Conservation (phyloP, 768 basidiomycete species). For the Leccinum aurantiacum region DNA sequence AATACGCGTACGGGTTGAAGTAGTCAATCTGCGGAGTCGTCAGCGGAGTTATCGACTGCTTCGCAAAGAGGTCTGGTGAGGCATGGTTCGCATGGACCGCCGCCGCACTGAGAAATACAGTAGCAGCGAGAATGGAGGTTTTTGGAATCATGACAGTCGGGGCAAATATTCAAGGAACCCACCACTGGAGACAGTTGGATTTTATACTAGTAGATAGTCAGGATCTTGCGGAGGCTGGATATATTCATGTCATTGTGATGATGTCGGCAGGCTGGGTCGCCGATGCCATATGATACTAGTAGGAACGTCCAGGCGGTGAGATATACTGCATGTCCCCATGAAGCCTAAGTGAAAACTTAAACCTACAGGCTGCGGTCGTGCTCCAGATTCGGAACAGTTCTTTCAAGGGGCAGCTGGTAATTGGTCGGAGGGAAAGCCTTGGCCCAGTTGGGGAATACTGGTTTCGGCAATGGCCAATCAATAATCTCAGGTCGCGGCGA, state of each 20-base stretch:
- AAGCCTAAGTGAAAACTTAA: neutral
- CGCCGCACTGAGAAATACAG: conserved; percentile 15
- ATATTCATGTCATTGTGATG: neutral
- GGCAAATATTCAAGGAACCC: conserved; percentile 3
- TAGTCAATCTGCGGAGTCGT: conserved; percentile 39
- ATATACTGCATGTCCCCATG: neutral
- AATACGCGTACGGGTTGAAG: conserved; percentile 43
- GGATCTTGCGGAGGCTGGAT: no score
- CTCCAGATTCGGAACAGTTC: no score
- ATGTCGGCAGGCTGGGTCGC: neutral
- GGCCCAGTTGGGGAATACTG: no score
- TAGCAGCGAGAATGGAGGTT: conserved; percentile 15
- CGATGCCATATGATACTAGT: no score
- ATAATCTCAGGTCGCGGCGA: no score
- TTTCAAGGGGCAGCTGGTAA: no score
- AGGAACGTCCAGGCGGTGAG: neutral
- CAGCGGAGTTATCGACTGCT: conserved; percentile 41
- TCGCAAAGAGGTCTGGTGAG: conserved; percentile 30
- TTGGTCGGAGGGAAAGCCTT: no score
- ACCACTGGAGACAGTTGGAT: neutral
- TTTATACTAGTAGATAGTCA: neutral
- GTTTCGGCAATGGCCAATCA: no score
- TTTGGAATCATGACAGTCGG: conserved; percentile 9
- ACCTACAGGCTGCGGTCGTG: neutral
- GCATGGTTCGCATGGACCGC: conserved; percentile 8